A percentile compares a stretch with the other conserved stretches of the same genome.
Evolutionary conservation across 2,329 filamentous ascomycete species (phyloP).

Genomic region (Mariannaea elegans): DNA sequence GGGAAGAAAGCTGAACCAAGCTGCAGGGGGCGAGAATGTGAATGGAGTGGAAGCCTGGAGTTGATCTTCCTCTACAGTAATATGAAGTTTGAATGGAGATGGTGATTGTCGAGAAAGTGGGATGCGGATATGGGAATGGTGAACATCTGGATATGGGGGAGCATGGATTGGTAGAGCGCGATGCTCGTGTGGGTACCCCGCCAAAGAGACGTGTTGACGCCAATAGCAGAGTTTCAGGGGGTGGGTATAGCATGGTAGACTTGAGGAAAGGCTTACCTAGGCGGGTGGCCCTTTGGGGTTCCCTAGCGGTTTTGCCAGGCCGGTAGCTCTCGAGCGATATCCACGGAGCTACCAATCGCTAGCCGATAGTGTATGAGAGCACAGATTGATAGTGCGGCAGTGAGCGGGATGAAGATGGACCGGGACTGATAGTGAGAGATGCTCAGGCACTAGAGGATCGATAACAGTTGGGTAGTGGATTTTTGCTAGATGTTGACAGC

Average conservation of each 20-base stretch:
- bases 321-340: background rate
- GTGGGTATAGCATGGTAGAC: constrained; percentile 25
- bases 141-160: constrained; percentile 31
- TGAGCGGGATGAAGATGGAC: background rate
- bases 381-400: background rate
- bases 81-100: constrained; percentile 22
- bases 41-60: constrained; percentile 23
- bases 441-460: background rate
- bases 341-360: background rate
- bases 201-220: constrained; percentile 26
- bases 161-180: constrained; percentile 45
- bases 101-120: constrained; percentile 32
- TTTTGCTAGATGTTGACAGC: constrained; percentile 7
- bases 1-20: constrained; percentile 6
- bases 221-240: constrained; percentile 29
- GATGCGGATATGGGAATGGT: constrained; percentile 35
- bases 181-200: constrained; percentile 51
- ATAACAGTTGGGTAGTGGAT: constrained; percentile 4
- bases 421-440: background rate
- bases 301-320: constrained; percentile 1
- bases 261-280: constrained; percentile 5
- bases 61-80: constrained; percentile 3
- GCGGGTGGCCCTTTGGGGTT: constrained; percentile 6
- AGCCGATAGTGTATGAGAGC: constrained; percentile 1
- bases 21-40: constrained; percentile 3